Conservation (phyloP, 768 basidiomycete species). For the Leucocoprinus leucothites region DNA sequence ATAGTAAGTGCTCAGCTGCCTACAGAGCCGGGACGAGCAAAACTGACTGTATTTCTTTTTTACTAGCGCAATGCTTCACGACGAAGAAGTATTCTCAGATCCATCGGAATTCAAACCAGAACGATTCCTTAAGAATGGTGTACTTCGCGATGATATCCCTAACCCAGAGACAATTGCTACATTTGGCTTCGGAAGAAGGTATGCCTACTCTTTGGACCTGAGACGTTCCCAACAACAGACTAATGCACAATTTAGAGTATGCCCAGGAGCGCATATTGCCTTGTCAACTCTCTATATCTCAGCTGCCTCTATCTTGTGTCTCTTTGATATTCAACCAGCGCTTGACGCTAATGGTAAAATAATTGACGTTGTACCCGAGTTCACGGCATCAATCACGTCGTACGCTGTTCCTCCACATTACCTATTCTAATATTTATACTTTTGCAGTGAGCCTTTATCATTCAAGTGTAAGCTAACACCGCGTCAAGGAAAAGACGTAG, state of each 20-base stretch:
- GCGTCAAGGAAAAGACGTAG: too few relatives aligned
- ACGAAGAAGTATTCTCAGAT: constrained; percentile 17
- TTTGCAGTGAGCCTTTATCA: too few relatives aligned
- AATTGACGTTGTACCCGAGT: constrained; percentile 30
- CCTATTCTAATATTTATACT: too few relatives aligned
- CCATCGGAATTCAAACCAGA: constrained; percentile 20
- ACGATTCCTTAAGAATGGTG: constrained; percentile 16
- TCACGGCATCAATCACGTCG: too few relatives aligned
- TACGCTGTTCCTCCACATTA: too few relatives aligned
- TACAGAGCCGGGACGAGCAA: background rate
- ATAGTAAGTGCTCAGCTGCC: background rate
- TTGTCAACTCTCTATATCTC: constrained; percentile 29
- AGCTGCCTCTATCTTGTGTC: constrained; percentile 18
- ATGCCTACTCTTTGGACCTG: background rate
- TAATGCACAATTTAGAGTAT: constrained; percentile 30
- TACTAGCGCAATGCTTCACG: constrained; percentile 20
- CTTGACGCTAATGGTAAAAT: constrained; percentile 13
- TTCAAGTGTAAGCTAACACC: too few relatives aligned
- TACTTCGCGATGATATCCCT: constrained; percentile 18
- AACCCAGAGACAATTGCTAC: constrained; percentile 21
- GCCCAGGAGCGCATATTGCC: constrained; percentile 53
- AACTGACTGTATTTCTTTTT: background rate
- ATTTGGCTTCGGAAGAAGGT: constrained; percentile 30
- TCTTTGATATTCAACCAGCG: constrained; percentile 18
- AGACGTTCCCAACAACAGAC: background rate